Conservation (phyloP, 257 asterid genomes). For the Nicotiana paniculata region DNA sequence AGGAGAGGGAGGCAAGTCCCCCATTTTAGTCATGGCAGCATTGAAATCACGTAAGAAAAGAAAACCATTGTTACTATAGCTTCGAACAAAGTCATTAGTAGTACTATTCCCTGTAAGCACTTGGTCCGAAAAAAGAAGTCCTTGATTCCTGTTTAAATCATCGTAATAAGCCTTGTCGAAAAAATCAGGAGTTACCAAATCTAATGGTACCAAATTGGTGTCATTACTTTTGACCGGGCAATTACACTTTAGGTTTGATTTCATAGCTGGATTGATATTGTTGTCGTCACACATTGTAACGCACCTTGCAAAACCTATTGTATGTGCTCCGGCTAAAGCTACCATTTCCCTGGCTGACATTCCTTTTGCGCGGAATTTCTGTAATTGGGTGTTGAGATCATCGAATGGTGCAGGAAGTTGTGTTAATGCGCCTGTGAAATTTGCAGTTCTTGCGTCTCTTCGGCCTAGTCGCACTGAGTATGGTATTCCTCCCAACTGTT, state of each 20-base stretch:
- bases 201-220: neutral
- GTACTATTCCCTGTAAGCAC: neutral
- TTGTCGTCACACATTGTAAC: neutral
- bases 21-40: constrained; percentile 9
- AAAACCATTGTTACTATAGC: neutral
- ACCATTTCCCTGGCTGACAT: neutral
- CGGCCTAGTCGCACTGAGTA: neutral
- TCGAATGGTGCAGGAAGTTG: constrained; percentile 11
- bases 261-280: neutral
- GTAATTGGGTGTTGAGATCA: neutral
- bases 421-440: neutral
- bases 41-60: neutral
- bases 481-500: neutral
- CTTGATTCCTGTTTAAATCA: neutral
- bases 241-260: neutral
- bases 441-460: constrained; percentile 6
- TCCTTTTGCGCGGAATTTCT: neutral
- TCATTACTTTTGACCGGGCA: neutral
- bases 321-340: constrained; percentile 6
- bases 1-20: constrained; percentile 5
- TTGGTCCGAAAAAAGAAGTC: constrained; percentile 9
- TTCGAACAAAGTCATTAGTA: neutral
- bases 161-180: neutral
- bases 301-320: neutral
- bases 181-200: neutral